Conservation (phyloP, 2,329 filamentous ascomycete genomes). For the Cladosporium colombiae region DNA sequence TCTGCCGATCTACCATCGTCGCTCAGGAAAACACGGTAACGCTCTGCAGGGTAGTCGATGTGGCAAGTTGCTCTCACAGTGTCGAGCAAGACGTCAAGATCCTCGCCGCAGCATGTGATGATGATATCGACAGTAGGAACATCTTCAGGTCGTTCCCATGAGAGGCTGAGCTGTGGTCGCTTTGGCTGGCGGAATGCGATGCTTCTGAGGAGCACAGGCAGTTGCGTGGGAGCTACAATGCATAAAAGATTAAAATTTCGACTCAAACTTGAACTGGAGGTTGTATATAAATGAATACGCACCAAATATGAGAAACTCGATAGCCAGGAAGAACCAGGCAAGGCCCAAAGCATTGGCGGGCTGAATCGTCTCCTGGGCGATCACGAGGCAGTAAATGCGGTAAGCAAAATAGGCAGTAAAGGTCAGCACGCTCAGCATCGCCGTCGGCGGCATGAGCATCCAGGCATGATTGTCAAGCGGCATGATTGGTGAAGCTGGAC, state of each 20-base stretch:
- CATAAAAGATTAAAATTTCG: not conserved
- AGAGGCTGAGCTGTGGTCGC: slow-evolving; percentile 7
- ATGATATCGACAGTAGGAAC: slow-evolving; percentile 47
- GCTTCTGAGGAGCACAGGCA: slow-evolving; percentile 13
- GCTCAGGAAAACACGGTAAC: slow-evolving; percentile 42
- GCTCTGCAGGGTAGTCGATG: slow-evolving; percentile 43
- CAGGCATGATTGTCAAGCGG: slow-evolving; percentile 11
- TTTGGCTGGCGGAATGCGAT: slow-evolving; percentile 11
- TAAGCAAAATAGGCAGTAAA: slow-evolving; percentile 19
- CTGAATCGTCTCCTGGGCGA: slow-evolving; percentile 9
- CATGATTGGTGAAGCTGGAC: not conserved
- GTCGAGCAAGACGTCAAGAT: slow-evolving; percentile 44
- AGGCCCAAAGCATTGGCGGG: slow-evolving; percentile 15
- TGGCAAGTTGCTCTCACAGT: slow-evolving; percentile 42
- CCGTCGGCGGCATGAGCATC: slow-evolving; percentile 17
- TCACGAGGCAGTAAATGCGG: slow-evolving; percentile 16
- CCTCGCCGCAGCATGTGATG: slow-evolving; percentile 49
- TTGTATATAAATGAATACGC: not conserved
- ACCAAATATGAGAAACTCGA: slow-evolving; percentile 19
- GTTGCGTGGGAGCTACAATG: slow-evolving; percentile 11
- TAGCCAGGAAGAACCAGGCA: slow-evolving; percentile 16
- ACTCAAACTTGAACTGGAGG: too few species aligned
- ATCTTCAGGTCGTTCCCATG: slow-evolving; percentile 25
- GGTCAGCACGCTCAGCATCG: slow-evolving; percentile 8
- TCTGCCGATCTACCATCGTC: slow-evolving; percentile 43